Evolutionary conservation across 1,139 yeast genomes (phyloP).

Genomic region (Sugiyamaella paludigena): DNA sequence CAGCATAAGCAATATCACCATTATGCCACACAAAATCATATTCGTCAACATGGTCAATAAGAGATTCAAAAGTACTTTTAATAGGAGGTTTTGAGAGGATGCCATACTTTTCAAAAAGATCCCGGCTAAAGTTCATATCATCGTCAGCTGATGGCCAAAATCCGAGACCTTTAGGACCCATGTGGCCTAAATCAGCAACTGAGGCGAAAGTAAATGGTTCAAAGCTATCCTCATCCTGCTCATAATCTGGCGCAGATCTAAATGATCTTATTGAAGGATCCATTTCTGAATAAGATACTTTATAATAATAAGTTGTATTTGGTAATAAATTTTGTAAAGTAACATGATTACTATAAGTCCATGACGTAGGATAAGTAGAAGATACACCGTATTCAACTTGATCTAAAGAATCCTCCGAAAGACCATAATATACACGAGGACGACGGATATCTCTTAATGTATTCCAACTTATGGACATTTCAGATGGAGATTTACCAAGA

Average conservation of each 20-base stretch:
- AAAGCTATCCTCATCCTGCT: slow-evolving; percentile 9
- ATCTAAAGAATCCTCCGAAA: slow-evolving; percentile 21
- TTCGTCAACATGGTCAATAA: slow-evolving; percentile 23
- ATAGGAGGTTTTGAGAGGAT: slow-evolving; percentile 18
- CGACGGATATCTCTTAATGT: slow-evolving; percentile 23
- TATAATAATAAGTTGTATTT: slow-evolving; percentile 33
- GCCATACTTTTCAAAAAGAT: slow-evolving; percentile 6
- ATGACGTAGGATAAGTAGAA: slow-evolving; percentile 31
- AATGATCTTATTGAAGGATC: slow-evolving; percentile 20
- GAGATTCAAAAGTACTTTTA: slow-evolving; percentile 30
- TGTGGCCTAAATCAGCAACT: slow-evolving; percentile 32
- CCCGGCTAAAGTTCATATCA: slow-evolving; percentile 17
- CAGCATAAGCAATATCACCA: slow-evolving; percentile 36
- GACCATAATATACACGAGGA: slow-evolving; percentile 31
- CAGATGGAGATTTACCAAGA: slow-evolving; percentile 16
- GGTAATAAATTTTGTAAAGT: slow-evolving; percentile 29
- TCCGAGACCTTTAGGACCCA: slow-evolving; percentile 30
- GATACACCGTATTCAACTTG: slow-evolving; percentile 27
- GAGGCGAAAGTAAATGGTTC: slow-evolving; percentile 28
- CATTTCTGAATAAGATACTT: slow-evolving; percentile 22
- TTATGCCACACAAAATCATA: slow-evolving; percentile 32
- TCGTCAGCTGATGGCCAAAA: slow-evolving; percentile 21
- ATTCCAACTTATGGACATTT: slow-evolving; percentile 25
- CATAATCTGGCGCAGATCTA: slow-evolving; percentile 25
- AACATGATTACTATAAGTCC: slow-evolving; percentile 34